phyloP scores from a whole-genome alignment of 2,329 filamentous ascomycete species.

The Acrocalymma vagum region DNA sequence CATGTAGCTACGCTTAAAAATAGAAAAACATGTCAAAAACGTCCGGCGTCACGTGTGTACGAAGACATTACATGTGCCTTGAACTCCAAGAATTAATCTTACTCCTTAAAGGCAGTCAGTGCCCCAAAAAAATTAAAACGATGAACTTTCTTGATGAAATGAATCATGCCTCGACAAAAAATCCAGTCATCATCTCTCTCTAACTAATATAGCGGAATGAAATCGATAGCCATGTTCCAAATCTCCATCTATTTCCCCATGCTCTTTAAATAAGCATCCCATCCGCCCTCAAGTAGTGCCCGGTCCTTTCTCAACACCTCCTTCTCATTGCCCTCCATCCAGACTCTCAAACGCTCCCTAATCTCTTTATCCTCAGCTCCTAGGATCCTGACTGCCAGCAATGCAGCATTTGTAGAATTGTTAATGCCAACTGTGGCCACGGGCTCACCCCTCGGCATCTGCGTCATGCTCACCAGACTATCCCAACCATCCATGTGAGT shows the following conservation, averaged over 20 bases:
- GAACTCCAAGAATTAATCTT: too few species aligned
- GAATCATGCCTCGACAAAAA: too few species aligned
- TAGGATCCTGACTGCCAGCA: conserved; percentile 56
- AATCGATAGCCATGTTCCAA: too few species aligned
- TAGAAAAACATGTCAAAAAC: too few species aligned
- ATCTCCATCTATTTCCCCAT: conserved; percentile 46
- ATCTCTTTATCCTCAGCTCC: conserved; percentile 62
- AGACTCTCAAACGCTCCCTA: conserved; percentile 66
- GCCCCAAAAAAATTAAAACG: too few species aligned
- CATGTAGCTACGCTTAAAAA: too few species aligned
- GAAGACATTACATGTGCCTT: too few species aligned
- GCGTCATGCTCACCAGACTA: conserved; percentile 59
- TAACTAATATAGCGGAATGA: too few species aligned
- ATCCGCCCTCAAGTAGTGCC: conserved; percentile 64
- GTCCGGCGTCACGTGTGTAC: too few species aligned
- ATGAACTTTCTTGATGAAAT: too few species aligned
- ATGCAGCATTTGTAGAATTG: conserved; percentile 55
- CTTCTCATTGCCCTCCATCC: conserved; percentile 68
- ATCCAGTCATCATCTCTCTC: too few species aligned
- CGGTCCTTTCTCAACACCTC: conserved; percentile 72
- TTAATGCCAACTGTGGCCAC: conserved; percentile 57
- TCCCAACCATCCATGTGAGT: conserved; percentile 60
- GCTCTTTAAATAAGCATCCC: conserved; percentile 60
- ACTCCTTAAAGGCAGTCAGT: too few species aligned
- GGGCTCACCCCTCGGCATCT: conserved; percentile 60